Conservation (phyloP, 139 green algal genomes). For the Pleodorina starrii region DNA sequence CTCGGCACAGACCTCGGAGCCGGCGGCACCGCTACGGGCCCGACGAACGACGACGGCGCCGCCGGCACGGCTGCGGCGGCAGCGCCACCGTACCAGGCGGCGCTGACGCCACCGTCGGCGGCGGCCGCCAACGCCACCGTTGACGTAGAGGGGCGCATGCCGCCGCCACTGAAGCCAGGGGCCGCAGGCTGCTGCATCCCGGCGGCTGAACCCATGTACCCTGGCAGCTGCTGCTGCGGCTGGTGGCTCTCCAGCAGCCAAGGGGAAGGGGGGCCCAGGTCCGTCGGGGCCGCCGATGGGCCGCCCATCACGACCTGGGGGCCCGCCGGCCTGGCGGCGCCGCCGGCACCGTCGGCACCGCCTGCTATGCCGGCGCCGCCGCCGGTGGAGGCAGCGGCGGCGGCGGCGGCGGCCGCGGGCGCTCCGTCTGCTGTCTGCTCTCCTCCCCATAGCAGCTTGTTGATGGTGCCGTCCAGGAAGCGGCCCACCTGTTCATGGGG, state of each 20-base stretch:
- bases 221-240: neutral
- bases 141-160: neutral
- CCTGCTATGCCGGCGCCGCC: neutral
- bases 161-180: neutral
- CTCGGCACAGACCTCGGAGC: slow-evolving; percentile 9
- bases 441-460: slow-evolving; percentile 57
- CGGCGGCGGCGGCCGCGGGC: neutral
- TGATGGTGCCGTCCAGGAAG: slow-evolving; percentile 62
- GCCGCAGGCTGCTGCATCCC: neutral
- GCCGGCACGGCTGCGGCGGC: neutral
- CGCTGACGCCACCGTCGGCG: slow-evolving; percentile 15
- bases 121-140: slow-evolving; percentile 7
- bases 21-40: neutral
- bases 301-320: neutral
- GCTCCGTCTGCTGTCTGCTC: neutral
- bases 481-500: slow-evolving; percentile 16
- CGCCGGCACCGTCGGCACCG: neutral
- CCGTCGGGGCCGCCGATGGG: neutral
- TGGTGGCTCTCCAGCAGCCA: slow-evolving; percentile 16
- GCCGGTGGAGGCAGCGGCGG: neutral
- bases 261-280: neutral
- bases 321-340: neutral
- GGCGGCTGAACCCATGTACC: neutral
- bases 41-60: neutral
- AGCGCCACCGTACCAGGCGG: neutral